Evolutionary conservation across 2,329 filamentous ascomycete species (phyloP).

Genomic region (Claviceps digitariae): DNA sequence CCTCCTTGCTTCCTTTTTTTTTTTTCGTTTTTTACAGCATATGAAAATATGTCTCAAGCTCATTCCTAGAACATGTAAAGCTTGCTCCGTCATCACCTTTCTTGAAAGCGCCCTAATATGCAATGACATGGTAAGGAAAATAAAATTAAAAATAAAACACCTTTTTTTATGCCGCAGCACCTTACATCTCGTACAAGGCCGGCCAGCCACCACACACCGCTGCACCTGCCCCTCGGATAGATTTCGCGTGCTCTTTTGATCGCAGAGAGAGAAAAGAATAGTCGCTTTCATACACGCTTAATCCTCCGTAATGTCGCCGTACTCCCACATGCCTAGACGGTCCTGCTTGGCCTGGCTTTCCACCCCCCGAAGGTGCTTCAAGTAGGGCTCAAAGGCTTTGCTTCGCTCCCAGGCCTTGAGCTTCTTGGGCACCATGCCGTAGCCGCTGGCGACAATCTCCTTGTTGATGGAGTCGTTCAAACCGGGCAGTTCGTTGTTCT

Average conservation of each 20-base stretch:
- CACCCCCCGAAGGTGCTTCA: slow-evolving; percentile 58
- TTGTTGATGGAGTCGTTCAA: slow-evolving; percentile 76
- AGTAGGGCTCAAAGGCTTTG: slow-evolving; percentile 52
- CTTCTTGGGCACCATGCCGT: slow-evolving; percentile 86
- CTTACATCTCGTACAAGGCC: neutral
- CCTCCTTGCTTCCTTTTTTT: neutral
- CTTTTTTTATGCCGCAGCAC: neutral
- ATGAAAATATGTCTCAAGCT: neutral
- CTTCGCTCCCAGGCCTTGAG: slow-evolving; percentile 80
- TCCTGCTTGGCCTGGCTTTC: slow-evolving; percentile 69
- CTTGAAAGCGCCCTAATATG: neutral
- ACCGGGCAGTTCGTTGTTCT: slow-evolving; percentile 39
- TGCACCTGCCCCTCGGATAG: too few relatives aligned
- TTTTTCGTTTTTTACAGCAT: neutral
- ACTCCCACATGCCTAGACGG: slow-evolving; percentile 91
- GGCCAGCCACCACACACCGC: neutral
- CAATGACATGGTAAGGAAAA: neutral
- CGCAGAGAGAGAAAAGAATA: neutral
- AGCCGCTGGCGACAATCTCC: slow-evolving; percentile 68
- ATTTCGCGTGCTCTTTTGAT: too few relatives aligned
- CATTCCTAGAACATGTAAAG: slow-evolving; percentile 2
- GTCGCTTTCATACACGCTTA: slow-evolving; percentile 24
- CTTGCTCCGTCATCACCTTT: neutral
- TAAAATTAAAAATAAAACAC: neutral
- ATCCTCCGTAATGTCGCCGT: slow-evolving; percentile 89